A percentile compares a stretch with the other conserved stretches of the same genome.
These are phyloP conservation scores for Fomitopsis schrenkii DNA, from an alignment of 1,284 basidiomycete genomes.

Conservation along the genomic window DNA sequence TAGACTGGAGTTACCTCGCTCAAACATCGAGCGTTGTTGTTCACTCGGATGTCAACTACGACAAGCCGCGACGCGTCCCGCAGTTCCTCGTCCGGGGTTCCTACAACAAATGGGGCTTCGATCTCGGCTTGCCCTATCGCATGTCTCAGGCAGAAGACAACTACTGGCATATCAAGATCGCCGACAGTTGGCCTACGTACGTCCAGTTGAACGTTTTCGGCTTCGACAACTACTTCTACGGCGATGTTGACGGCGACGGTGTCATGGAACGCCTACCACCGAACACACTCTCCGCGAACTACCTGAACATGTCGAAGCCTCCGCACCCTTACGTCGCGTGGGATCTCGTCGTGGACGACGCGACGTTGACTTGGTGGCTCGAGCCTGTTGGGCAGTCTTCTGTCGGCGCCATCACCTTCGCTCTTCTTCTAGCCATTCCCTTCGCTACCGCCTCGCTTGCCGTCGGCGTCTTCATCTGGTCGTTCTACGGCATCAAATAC, in stretches of 20 bases:
- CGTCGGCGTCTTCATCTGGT: slow-evolving; percentile 87
- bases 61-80: slow-evolving; percentile 68
- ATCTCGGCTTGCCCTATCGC: slow-evolving; percentile 67
- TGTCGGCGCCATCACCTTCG: slow-evolving; percentile 82
- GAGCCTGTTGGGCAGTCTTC: slow-evolving; percentile 77
- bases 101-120: slow-evolving; percentile 90
- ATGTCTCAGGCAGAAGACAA: slow-evolving; percentile 63
- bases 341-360: slow-evolving; percentile 77
- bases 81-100: slow-evolving; percentile 82
- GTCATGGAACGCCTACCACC: slow-evolving; percentile 86
- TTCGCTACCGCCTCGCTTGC: slow-evolving; percentile 81
- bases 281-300: slow-evolving; percentile 82
- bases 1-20: slow-evolving; percentile 73
- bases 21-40: slow-evolving; percentile 63
- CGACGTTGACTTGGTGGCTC: slow-evolving; percentile 71
- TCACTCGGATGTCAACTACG: slow-evolving; percentile 73
- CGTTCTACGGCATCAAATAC: slow-evolving; percentile 92
- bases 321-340: slow-evolving; percentile 80
- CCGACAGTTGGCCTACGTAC: slow-evolving; percentile 84
- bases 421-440: slow-evolving; percentile 76
- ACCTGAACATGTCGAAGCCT: slow-evolving; percentile 84
- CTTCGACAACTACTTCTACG: slow-evolving; percentile 88
- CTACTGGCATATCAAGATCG: slow-evolving; percentile 78
- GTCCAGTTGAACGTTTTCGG: slow-evolving; percentile 87
- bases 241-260: slow-evolving; percentile 83